Base-by-base conservation (phyloP, 306 rosid species). In the Cyamopsis tetragonoloba region DNA sequence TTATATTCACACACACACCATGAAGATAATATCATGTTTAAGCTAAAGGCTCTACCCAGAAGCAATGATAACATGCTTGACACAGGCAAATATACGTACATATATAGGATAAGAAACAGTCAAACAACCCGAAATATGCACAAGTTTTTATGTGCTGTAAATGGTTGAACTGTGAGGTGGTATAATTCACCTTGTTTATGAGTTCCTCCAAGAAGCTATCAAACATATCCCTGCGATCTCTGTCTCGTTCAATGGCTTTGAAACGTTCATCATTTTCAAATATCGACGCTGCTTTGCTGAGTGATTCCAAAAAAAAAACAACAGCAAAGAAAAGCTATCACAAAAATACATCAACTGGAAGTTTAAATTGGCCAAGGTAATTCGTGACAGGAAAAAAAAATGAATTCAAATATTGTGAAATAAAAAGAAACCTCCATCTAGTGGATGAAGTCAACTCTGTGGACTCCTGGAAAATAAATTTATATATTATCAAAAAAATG, bases 181-280 rank as follows among this genome's bases (percentile, higher is more conserved):
- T 55, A 65, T 42, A 73, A 61, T 23, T 62, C 47, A 80, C 98
- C 95, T 85, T 87, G 81, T 79, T 77, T 27, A 35, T 26, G 24
- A 92, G 88, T 76, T 89, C 96, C 81, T 81, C 95, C 76, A 89
- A 28, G 78, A 80, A 81, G 86, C 46, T 84, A 7, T 89, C 98
- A 78, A 83, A 85, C 69, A 92, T 64, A 56, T 92, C 98, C 74
- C 82, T 83, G 37, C 98, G 89, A 53, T 92, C 96, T 79, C 96
- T 82, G 42, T 89, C 96, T 68, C 96, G 88, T 47, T 92, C 98
- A 48, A 92, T 80, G 42, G 95, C 95, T 77, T 79, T 88, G 77
- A 85, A 92, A 11, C 98, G 91, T 46, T 84, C 96, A 81, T 92
- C 96, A 66, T 84, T 79, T 69, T 89, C 98, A 81, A 89, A 92